A percentile compares a stretch with the other conserved stretches of the same genome.
These are phyloP conservation scores for Cyclotella sp. DNA, from an alignment of 108 stramenopile genomes.

Conservation along the genomic window DNA sequence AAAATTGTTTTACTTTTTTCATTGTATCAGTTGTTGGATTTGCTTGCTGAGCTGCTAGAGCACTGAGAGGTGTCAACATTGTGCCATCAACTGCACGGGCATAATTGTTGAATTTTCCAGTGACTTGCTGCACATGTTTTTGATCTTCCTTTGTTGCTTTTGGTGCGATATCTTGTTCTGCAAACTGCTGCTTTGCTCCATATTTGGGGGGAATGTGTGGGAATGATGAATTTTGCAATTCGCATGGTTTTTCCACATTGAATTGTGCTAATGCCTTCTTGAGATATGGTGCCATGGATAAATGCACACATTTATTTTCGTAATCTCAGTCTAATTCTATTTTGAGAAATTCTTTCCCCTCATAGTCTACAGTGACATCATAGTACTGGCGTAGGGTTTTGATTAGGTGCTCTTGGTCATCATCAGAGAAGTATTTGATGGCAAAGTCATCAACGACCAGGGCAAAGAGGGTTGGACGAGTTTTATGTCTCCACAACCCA, in stretches of 20 bases:
- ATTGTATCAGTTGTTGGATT: no score
- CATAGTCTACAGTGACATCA: no score
- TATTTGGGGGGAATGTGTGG: conserved; percentile 32
- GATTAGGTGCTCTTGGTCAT: not conserved
- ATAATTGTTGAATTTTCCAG: conserved; percentile 25
- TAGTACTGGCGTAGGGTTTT: not conserved
- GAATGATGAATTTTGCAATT: conserved; percentile 50
- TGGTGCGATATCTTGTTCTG: conserved; percentile 3
- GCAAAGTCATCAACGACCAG: conserved; percentile 1
- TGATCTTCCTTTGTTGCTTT: no score
- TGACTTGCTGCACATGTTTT: no score
- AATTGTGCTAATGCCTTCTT: conserved; percentile 44
- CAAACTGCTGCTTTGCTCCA: conserved; percentile 48
- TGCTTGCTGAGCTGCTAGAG: not conserved
- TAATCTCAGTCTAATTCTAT: conserved; percentile 57
- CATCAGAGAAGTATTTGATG: not conserved
- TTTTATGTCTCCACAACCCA: not conserved
- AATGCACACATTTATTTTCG: conserved; percentile 27
- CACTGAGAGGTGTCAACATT: conserved; percentile 38
- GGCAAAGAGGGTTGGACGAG: not conserved
- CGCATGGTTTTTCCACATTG: conserved; percentile 35
- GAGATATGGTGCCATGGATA: conserved; percentile 61
- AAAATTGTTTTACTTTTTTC: no score
- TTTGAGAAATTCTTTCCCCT: no score
- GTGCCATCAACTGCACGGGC: conserved; percentile 41